Evolutionary conservation across 208 protist genomes (phyloP), one percentile per base, ranked within the genome.

Genomic region (Trypanosoma avium): DNA sequence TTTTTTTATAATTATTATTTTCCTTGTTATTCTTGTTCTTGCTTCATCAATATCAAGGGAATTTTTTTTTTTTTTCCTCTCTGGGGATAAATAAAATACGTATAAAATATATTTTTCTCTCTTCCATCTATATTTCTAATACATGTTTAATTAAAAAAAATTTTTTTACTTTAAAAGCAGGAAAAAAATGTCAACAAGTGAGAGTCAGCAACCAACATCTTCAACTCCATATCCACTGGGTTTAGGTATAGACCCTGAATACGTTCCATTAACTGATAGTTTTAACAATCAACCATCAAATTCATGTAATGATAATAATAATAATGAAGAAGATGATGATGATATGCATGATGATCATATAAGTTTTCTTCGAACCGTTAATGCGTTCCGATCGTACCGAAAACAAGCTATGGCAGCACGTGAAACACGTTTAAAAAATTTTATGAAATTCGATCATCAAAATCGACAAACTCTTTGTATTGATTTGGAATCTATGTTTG

Each of bases 321-420:
- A 50, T 30, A 7, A 50, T 9, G 24, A 29, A 17, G 61, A n/a
- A 12, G 72, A 82, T 12, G 73, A 85, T 26, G 64, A 75, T 7
- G 85, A 92, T 47, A 96, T 92, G 86, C 52, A 83, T 33, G 86
- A 96, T 32, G 90, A 96, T 65, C 86, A 93, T 61, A 60, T 86
- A 42, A 92, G 82, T 70, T 96, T 96, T 62, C 61, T 96, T 36
- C 84, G 90, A 47, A 96, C 90, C 47, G 84, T 96, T 19, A 60
- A 67, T 19, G 85, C 90, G 26, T 93, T 96, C 40, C 79, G 81
- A 12, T 69, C 84, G 43, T 96, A 96, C 69, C 78, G 76, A 65
- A 66, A 69, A 22, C 86, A 93, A 58, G 81, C 90, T 24, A 79
- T 82, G 61, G 71, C 72, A 2, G 80, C 81, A 4, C 79, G 81